Percentiles rank a stretch among this genome's conserved stretches.
These are phyloP conservation scores for Parasarocladium wereldwijsianum DNA, from an alignment of 2,329 filamentous ascomycete genomes.

Conservation along the genomic window DNA sequence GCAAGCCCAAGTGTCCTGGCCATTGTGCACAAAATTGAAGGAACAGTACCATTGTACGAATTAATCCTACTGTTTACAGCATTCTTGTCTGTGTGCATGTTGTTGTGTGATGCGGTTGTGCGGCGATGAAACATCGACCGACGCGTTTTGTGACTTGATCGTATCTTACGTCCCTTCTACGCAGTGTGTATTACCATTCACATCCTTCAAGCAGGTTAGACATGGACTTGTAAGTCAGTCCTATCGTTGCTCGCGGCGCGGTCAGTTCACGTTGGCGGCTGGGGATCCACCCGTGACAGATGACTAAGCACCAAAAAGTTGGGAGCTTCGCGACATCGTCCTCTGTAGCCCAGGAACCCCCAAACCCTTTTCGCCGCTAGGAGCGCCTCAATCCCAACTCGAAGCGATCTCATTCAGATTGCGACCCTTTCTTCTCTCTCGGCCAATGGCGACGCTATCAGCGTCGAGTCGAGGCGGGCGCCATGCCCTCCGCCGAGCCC, in stretches of 20 bases:
- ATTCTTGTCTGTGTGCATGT: too few relatives aligned
- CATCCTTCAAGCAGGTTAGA: too few relatives aligned
- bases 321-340: constrained; percentile 8
- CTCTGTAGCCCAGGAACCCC: constrained; percentile 6
- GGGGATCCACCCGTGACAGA: constrained; percentile 12
- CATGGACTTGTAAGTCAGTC: neutral
- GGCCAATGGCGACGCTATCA: constrained; percentile 43
- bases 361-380: too few relatives aligned
- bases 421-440: too few relatives aligned
- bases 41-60: constrained; percentile 17
- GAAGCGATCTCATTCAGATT: constrained; percentile 1
- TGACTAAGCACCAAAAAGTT: constrained; percentile 22
- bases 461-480: constrained; percentile 38
- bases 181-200: too few relatives aligned
- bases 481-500: constrained; percentile 42
- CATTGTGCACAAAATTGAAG: constrained; percentile 16
- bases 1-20: constrained; percentile 8
- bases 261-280: neutral
- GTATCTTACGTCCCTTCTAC: too few relatives aligned
- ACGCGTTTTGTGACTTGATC: too few relatives aligned
- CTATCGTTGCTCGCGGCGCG: neutral
- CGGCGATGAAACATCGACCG: too few relatives aligned
- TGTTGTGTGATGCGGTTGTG: too few relatives aligned
- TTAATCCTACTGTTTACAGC: constrained; percentile 4
- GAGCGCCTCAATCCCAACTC: constrained; percentile 5